Conservation (phyloP, 805 yeast species). For the Wickerhamiella australiensis region DNA sequence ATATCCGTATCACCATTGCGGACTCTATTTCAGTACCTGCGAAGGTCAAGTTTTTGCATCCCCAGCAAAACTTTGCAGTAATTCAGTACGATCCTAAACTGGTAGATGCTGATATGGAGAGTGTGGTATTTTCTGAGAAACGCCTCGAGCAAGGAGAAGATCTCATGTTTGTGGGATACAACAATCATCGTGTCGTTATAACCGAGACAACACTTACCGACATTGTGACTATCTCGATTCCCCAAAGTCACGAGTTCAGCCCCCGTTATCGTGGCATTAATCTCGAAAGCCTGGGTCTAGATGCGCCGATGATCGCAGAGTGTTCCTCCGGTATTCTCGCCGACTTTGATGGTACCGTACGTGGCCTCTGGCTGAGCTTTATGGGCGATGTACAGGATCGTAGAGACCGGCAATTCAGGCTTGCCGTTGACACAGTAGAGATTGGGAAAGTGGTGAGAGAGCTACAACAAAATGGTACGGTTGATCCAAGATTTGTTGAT, state of each 20-base stretch:
- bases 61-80: conserved; percentile 13
- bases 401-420: conserved; percentile 50
- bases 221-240: conserved; percentile 60
- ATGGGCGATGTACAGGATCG: conserved; percentile 56
- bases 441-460: conserved; percentile 44
- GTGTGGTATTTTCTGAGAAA: conserved; percentile 37
- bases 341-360: conserved; percentile 62
- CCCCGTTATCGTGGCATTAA: conserved; percentile 84
- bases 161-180: conserved; percentile 69
- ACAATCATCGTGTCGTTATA: conserved; percentile 55
- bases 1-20: conserved; percentile 67
- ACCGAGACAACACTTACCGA: conserved; percentile 69
- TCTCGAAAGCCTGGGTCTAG: conserved; percentile 63
- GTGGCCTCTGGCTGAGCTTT: conserved; percentile 77
- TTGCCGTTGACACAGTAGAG: conserved; percentile 69
- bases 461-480: conserved; percentile 36
- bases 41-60: conserved; percentile 45
- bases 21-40: conserved; percentile 76
- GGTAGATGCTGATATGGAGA: conserved; percentile 54
- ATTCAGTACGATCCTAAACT: conserved; percentile 68
- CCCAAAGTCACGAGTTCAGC: conserved; percentile 44
- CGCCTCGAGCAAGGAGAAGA: conserved; percentile 43
- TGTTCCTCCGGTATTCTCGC: conserved; percentile 72
- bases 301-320: conserved; percentile 56
- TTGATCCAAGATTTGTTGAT: conserved; percentile 51